phyloP scores from a whole-genome alignment of 1,284 basidiomycete genomes.

The Cutaneotrichosporon sp. region DNA sequence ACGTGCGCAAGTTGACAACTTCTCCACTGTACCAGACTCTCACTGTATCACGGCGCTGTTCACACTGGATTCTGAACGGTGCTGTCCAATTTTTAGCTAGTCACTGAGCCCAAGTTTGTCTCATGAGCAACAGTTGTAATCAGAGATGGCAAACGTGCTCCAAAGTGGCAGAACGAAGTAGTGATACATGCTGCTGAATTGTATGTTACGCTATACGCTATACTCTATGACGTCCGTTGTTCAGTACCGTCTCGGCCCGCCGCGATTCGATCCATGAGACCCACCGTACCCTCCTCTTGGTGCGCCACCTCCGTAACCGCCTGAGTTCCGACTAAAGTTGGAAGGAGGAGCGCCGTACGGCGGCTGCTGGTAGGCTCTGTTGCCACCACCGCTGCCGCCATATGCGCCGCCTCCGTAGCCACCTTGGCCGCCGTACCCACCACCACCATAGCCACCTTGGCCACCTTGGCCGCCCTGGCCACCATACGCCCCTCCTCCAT shows the following conservation, averaged over 20 bases:
- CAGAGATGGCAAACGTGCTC: too few relatives aligned
- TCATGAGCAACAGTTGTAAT: too few relatives aligned
- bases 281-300: conserved; percentile 8
- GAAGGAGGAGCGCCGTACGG: conserved; percentile 4
- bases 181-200: conserved; percentile 2
- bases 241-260: conserved; percentile 2
- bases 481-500: neutral
- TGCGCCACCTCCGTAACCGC: conserved; percentile 8
- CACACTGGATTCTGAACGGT: neutral
- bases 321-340: conserved; percentile 5
- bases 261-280: neutral
- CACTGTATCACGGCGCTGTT: neutral
- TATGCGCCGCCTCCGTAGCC: conserved; percentile 31
- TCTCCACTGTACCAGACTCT: neutral
- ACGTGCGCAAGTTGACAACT: neutral
- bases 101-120: too few relatives aligned
- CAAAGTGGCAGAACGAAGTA: neutral
- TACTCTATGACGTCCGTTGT: neutral
- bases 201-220: neutral
- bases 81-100: neutral
- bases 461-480: neutral
- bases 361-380: conserved; percentile 27
- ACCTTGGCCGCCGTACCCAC: neutral
- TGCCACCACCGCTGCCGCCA: conserved; percentile 44
- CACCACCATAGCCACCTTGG: conserved; percentile 1